Evolutionary conservation across 169 alveolate species (phyloP).

Genomic region (Eimeria brunetti): DNA sequence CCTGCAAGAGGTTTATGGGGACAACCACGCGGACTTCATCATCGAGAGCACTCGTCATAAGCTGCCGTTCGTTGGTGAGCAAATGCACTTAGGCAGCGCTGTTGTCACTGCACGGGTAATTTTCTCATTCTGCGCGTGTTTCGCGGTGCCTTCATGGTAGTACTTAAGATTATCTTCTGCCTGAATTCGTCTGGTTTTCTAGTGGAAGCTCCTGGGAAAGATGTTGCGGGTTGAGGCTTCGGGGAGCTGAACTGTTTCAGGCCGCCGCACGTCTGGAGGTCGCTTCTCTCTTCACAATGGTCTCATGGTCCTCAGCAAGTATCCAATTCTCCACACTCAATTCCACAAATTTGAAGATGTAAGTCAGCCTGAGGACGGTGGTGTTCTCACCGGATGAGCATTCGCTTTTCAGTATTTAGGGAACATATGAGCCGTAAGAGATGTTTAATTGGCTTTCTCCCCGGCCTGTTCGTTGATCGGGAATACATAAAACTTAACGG

Average conservation of each 20-base stretch:
- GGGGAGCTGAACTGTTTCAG: constrained; percentile 27
- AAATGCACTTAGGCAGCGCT: background rate
- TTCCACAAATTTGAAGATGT: constrained; percentile 90
- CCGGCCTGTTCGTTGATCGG: background rate
- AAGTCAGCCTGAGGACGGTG: background rate
- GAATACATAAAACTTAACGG: background rate
- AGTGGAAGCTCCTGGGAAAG: background rate
- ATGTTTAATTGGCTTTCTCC: background rate
- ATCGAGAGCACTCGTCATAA: constrained; percentile 85
- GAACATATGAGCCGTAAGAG: background rate
- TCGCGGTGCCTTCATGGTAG: background rate
- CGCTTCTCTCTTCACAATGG: constrained; percentile 91
- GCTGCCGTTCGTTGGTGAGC: constrained; percentile 89
- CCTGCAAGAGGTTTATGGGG: constrained; percentile 92
- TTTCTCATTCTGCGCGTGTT: background rate
- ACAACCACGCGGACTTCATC: constrained; percentile 89
- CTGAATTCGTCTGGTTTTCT: background rate
- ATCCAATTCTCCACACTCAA: constrained; percentile 90
- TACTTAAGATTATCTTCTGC: too few relatives aligned
- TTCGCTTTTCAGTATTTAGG: background rate
- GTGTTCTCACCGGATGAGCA: background rate
- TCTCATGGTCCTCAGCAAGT: constrained; percentile 91
- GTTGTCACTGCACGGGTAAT: background rate
- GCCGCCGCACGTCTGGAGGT: constrained; percentile 79
- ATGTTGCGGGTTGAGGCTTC: background rate